A percentile compares a stretch with the other conserved stretches of the same genome.
Conservation (phyloP, 305 asterid genomes). For the Fraxinus velutina region DNA sequence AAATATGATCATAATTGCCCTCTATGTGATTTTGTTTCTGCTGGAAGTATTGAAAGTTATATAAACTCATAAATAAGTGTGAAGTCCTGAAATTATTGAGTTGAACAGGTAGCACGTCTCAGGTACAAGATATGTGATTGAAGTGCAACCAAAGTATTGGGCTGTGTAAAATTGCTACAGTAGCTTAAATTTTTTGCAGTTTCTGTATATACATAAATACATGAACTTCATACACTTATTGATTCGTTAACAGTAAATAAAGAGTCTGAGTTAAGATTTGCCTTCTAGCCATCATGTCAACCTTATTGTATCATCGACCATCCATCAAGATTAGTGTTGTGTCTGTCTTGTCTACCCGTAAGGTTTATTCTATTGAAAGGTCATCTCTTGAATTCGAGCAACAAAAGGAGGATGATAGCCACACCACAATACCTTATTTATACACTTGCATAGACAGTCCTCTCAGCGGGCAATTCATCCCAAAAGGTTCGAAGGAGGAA, state of each 20-base stretch:
- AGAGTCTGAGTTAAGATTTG: background rate
- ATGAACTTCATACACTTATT: background rate
- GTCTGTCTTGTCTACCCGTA: background rate
- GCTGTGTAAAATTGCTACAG: background rate
- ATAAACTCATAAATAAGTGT: background rate
- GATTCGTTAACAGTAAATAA: background rate
- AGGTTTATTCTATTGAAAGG: background rate
- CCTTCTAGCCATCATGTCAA: background rate
- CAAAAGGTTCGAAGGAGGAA: background rate
- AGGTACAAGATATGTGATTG: background rate
- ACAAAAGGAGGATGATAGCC: background rate
- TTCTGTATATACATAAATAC: background rate
- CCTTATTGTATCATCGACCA: background rate
- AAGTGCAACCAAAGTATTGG: background rate
- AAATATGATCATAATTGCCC: background rate
- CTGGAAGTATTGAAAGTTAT: background rate
- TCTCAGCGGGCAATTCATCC: background rate
- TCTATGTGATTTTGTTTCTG: background rate
- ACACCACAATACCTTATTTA: background rate
- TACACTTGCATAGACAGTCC: background rate
- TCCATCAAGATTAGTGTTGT: background rate
- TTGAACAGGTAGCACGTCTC: background rate
- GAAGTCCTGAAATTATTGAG: background rate
- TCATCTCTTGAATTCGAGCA: background rate
- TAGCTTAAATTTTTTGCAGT: background rate